A percentile compares a stretch with the other conserved stretches of the same genome.
Evolutionary conservation across 805 yeast species (phyloP).

Genomic region (Vanderwaltozyma yarrowii): DNA sequence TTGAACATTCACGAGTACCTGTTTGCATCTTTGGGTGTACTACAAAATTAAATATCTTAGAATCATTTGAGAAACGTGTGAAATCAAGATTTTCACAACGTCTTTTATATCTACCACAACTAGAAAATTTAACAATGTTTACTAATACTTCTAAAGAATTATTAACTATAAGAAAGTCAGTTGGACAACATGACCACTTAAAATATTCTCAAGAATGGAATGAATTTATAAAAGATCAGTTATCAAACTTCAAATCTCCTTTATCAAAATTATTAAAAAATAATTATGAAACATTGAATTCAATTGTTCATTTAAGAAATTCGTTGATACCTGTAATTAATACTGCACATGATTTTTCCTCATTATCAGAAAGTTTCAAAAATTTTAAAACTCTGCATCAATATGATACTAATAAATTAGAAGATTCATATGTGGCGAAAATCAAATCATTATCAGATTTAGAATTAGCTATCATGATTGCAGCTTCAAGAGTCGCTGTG

Average conservation of each 20-base stretch:
- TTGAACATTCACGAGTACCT: slow-evolving; percentile 62
- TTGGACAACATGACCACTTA: slow-evolving; percentile 10
- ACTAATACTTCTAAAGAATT: slow-evolving; percentile 36
- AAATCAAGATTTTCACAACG: slow-evolving; percentile 82
- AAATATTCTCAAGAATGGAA: slow-evolving; percentile 34
- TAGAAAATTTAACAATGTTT: slow-evolving; percentile 40
- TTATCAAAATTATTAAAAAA: slow-evolving; percentile 32
- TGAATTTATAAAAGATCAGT: slow-evolving; percentile 21
- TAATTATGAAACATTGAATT: slow-evolving; percentile 51
- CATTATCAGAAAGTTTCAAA: slow-evolving; percentile 17
- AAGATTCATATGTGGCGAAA: slow-evolving; percentile 16
- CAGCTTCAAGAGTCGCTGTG: slow-evolving; percentile 62
- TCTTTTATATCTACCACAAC: slow-evolving; percentile 48
- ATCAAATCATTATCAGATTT: slow-evolving; percentile 47
- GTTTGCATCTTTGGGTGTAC: slow-evolving; percentile 76
- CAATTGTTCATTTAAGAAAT: slow-evolving; percentile 41
- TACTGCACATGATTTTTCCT: slow-evolving; percentile 19
- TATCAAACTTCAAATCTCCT: slow-evolving; percentile 23
- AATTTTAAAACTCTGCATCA: slow-evolving; percentile 12
- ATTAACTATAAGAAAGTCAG: slow-evolving; percentile 20
- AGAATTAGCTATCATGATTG: slow-evolving; percentile 60
- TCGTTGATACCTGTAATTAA: slow-evolving; percentile 35
- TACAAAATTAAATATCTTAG: slow-evolving; percentile 64
- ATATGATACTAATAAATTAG: slow-evolving; percentile 23
- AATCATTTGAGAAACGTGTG: slow-evolving; percentile 82